Conservation (phyloP, 106 monocot species). For the Iris macrosiphon region DNA sequence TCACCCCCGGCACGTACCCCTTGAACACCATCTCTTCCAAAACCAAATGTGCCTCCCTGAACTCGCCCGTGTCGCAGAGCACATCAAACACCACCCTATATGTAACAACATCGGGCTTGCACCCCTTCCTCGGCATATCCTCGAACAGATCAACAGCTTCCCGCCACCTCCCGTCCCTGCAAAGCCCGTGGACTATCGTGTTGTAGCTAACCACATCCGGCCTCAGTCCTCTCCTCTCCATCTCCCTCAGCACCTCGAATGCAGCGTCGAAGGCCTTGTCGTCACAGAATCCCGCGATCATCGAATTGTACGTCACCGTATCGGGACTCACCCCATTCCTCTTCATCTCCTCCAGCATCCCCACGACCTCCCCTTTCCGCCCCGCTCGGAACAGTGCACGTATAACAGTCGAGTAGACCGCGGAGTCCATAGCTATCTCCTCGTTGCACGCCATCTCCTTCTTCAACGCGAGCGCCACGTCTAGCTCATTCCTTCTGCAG, state of each 20-base stretch:
- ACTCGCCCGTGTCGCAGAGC: slow-evolving; percentile 29
- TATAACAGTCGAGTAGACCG: slow-evolving; percentile 56
- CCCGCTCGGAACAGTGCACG: slow-evolving; percentile 41
- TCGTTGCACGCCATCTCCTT: slow-evolving; percentile 32
- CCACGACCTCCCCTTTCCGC: slow-evolving; percentile 51
- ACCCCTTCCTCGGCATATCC: slow-evolving; percentile 73
- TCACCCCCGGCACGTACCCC: slow-evolving; percentile 31
- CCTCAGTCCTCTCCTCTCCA: slow-evolving; percentile 36
- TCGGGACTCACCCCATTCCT: slow-evolving; percentile 36
- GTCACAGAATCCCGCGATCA: slow-evolving; percentile 77
- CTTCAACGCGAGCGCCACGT: slow-evolving; percentile 44
- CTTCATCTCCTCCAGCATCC: slow-evolving; percentile 69
- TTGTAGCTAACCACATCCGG: slow-evolving; percentile 76
- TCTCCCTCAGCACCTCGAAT: slow-evolving; percentile 54
- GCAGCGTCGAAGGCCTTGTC: slow-evolving; percentile 48
- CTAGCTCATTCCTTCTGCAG: slow-evolving; percentile 31
- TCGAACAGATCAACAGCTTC: slow-evolving; percentile 67
- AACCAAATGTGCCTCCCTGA: slow-evolving; percentile 25
- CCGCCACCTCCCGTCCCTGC: slow-evolving; percentile 36
- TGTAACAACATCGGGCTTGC: slow-evolving; percentile 55
- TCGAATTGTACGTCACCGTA: slow-evolving; percentile 55
- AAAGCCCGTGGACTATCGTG: slow-evolving; percentile 42
- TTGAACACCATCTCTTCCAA: slow-evolving; percentile 76
- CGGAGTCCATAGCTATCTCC: slow-evolving; percentile 34
- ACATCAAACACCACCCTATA: slow-evolving; percentile 51